Base-by-base conservation (phyloP, 805 yeast species). In the Starmerella bombi region DNA sequence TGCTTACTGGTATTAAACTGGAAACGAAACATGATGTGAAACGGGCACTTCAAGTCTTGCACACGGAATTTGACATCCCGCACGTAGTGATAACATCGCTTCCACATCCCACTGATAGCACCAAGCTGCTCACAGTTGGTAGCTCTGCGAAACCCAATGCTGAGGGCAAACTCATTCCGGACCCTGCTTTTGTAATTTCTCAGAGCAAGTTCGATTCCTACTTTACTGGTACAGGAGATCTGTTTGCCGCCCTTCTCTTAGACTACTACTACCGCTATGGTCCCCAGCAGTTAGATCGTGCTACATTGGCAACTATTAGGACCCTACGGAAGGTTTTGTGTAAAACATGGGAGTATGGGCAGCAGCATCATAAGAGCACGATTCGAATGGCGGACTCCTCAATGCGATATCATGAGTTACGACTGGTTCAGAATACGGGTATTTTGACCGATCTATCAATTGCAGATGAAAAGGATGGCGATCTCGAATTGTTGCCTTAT, bases 221-320 rank as follows among this genome's bases (percentile, higher is more conserved):
- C 57, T 88, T 86, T 61, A 83, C 95, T 0, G 97, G 97, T 1
- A 94, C 91, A 0, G 97, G 97, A 5, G 97, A 86, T 54, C 60
- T 86, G 32, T 86, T 88, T 52, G 77, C 94, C 0, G 88, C 94
- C 0, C 58, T 86, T 30, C 58, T 85, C 25, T 51, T 82, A 5
- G 93, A 80, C 57, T 70, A 81, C 49, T 62, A 77, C 22, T 4
- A 50, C 37, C 18, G 50, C 3, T 34, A 38, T 3, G 42, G 45
- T 15, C 36, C 40, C 0, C 31, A 37, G 4, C 51, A 59, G 49
- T 69, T 65, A 10, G 56, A 50, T 20, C 48, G 46, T 29, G 63
- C 56, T 42, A 54, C 63, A n/a, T 71, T 67, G 3, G 52, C 55
- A 12, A 53, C 56, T 2, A 59, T 67, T 17, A 60, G 58, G n/a